phyloP scores from a whole-genome alignment of 352 stramenopile genomes.

The Phytopythium sindhum region DNA sequence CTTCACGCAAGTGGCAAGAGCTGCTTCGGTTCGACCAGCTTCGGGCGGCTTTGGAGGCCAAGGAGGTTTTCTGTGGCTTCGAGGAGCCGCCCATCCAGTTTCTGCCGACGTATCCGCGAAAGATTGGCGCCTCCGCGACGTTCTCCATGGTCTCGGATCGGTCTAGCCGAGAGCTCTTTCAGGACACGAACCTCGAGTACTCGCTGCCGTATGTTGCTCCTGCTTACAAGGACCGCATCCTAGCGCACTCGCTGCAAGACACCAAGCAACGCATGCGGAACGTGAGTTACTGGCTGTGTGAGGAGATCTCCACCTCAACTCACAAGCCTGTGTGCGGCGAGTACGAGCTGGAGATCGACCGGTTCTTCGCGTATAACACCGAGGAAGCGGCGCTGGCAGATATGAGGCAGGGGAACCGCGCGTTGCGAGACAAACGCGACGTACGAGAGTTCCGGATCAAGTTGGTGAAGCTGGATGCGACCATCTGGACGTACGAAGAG shows the following conservation, averaged over 20 bases:
- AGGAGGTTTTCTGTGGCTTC: constrained; percentile 86
- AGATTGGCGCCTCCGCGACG: constrained; percentile 45
- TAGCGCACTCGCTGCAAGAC: constrained; percentile 64
- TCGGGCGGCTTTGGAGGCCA: constrained; percentile 62
- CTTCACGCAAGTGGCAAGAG: constrained; percentile 65
- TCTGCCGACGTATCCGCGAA: constrained; percentile 67
- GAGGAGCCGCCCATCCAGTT: constrained; percentile 77
- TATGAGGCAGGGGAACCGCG: constrained; percentile 40
- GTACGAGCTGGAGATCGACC: constrained; percentile 73
- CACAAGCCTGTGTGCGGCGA: constrained; percentile 75
- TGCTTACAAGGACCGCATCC: constrained; percentile 74
- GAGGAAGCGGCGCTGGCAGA: constrained; percentile 45
- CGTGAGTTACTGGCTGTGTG: constrained; percentile 63
- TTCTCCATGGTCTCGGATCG: constrained; percentile 71
- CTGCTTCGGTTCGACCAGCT: constrained; percentile 73
- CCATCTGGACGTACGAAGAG: constrained; percentile 70
- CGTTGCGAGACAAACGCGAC: constrained; percentile 53
- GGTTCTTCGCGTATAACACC: constrained; percentile 69
- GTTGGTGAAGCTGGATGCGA: constrained; percentile 68
- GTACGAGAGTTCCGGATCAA: constrained; percentile 73
- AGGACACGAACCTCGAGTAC: constrained; percentile 31
- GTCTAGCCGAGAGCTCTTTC: constrained; percentile 53
- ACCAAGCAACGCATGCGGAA: constrained; percentile 56
- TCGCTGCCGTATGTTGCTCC: constrained; percentile 22
- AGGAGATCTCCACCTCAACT: constrained; percentile 55